phyloP scores from a whole-genome alignment of 768 basidiomycete genomes.

The Pleurotus giganteus region DNA sequence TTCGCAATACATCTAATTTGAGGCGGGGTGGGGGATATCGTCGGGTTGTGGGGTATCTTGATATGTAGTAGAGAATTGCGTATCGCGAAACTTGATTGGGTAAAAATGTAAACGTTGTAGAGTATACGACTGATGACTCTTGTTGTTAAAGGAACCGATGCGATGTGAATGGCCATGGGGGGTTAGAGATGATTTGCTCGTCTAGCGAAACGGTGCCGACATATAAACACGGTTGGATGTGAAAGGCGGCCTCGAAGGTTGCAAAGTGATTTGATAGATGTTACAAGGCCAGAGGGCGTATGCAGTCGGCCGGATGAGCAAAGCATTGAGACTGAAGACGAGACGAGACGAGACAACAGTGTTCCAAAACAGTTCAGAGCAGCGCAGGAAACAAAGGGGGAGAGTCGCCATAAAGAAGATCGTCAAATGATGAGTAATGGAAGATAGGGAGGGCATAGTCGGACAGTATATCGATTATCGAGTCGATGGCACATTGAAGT shows the following conservation, averaged over 20 bases:
- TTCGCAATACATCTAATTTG: conserved; percentile 27
- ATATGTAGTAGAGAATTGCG: conserved; percentile 25
- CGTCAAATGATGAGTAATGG: conserved; percentile 15
- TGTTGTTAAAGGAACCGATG: conserved; percentile 5
- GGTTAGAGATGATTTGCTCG: conserved; percentile 11
- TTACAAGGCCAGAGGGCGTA: conserved; percentile 42
- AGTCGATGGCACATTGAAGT: too few relatives aligned
- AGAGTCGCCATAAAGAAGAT: conserved; percentile 15
- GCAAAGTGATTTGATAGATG: conserved; percentile 23
- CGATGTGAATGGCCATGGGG: conserved; percentile 17
- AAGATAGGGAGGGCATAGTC: conserved; percentile 11
- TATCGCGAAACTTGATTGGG: conserved; percentile 50
- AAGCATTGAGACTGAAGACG: conserved; percentile 13
- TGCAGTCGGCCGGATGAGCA: conserved; percentile 35
- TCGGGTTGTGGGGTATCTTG: conserved; percentile 16
- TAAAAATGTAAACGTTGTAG: conserved; percentile 34
- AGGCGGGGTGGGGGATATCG: conserved; percentile 7
- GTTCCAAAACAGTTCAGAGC: conserved; percentile 48
- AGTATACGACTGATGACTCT: conserved; percentile 30
- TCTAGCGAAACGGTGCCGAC: conserved; percentile 19
- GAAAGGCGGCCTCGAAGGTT: conserved; percentile 15
- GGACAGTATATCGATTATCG: conserved; percentile 7
- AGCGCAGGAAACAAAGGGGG: conserved; percentile 41
- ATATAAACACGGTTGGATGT: neutral
- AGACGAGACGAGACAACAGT: conserved; percentile 45